Conservation (phyloP, 2,329 filamentous ascomycete species). For the Amauroascus verrucosus region DNA sequence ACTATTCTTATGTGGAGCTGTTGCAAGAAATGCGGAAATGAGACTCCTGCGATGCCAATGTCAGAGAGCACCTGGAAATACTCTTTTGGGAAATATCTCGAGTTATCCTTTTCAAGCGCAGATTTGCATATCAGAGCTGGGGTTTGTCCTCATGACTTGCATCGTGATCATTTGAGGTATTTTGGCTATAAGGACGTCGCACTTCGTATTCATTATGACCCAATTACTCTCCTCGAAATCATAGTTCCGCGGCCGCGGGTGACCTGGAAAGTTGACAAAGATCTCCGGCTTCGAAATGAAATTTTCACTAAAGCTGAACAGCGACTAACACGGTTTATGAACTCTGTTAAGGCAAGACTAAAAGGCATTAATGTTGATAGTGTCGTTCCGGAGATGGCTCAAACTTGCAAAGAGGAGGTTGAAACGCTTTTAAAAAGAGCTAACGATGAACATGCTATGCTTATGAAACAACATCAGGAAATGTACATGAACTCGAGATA, state of each 20-base stretch:
- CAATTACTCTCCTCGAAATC: conserved; percentile 86
- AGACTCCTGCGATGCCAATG: conserved; percentile 83
- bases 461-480: conserved; percentile 71
- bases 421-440: conserved; percentile 67
- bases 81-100: conserved; percentile 96
- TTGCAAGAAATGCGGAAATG: conserved; percentile 82
- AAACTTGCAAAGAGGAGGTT: conserved; percentile 71
- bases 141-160: conserved; percentile 81
- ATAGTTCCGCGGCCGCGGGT: conserved; percentile 81
- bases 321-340: conserved; percentile 75
- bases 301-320: conserved; percentile 73
- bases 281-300: conserved; percentile 85
- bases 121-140: conserved; percentile 64
- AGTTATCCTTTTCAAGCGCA: conserved; percentile 90
- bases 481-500: conserved; percentile 91
- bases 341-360: conserved; percentile 71
- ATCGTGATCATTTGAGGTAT: conserved; percentile 82
- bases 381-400: conserved; percentile 74
- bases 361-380: conserved; percentile 86
- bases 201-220: conserved; percentile 82
- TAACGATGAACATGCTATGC: conserved; percentile 66
- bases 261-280: conserved; percentile 96
- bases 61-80: conserved; percentile 95
- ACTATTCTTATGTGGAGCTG: conserved; percentile 96
- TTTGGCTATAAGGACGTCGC: conserved; percentile 82